Base-by-base conservation (phyloP, 139 green algal genomes). In the Coelastrella sp. region DNA sequence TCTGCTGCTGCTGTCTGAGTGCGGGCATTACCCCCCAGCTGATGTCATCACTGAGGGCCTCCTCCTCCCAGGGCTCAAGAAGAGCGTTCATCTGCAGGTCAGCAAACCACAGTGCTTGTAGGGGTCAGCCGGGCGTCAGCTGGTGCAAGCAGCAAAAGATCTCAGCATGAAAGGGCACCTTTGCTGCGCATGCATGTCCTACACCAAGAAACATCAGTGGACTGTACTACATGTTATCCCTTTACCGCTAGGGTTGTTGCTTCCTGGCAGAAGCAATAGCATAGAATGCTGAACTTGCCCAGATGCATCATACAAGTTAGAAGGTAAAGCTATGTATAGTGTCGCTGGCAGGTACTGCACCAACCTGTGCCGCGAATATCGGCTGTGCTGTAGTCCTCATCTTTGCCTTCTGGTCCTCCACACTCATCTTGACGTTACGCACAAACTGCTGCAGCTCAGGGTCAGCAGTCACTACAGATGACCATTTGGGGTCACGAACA, bases 381-480 rank as follows among this genome's bases (percentile, higher is more conserved):
- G 38, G 38, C 17, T 32, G 53, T 23, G 82, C 82, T 38, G 32
- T 66, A 3, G 27, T 35, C 21, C 82, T 27, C 82, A 87, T 79
- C 45, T 72, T 72, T 11, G 40, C 41, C 71, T 68, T 72, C 11
- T 83, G 69, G n/a, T 87, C 82, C 30, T 59, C 82, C 5, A 27
- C 50, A 40, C 69, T 87, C 38, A 76, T 75, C 53, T 79, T 74
- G 9, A 81, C 71, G 23, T 68, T 66, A 38, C 82, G 51, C 57
- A 87, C 82, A 35, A 67, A 87, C 82, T 82, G 82, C 69, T 45
- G 57, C 69, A 87, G 82, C 82, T 76, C 69, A 30, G 69, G 69
- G 32, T 87, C 82, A 2, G 57, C 69, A 27, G 45, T 69, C 7
- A 87, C 82, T 17, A 87, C 19, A 1, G 69, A 30, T 3, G 82